Conservation (phyloP, 768 basidiomycete genomes). For the Chalciporus chontae region DNA sequence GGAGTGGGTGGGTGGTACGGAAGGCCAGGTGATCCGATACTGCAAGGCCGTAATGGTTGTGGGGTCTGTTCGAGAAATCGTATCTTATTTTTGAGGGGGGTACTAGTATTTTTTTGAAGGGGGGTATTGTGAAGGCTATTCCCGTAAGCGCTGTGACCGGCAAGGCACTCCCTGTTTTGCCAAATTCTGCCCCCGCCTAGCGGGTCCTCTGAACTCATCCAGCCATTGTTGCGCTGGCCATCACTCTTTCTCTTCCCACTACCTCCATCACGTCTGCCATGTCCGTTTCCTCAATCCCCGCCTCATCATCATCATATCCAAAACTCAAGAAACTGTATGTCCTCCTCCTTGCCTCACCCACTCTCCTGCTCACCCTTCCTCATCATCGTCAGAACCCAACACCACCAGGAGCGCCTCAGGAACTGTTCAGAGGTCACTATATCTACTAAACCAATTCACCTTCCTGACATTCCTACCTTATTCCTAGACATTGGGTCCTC, state of each 20-base stretch:
- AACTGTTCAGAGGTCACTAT: constrained; percentile 38
- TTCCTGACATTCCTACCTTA: constrained; percentile 16
- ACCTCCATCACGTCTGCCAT: constrained; percentile 35
- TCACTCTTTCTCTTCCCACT: constrained; percentile 37
- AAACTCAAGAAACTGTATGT: constrained; percentile 36
- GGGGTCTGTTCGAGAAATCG: too few species aligned
- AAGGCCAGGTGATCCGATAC: constrained; percentile 1
- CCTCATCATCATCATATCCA: constrained; percentile 16
- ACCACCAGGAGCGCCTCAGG: constrained; percentile 37
- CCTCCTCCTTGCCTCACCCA: constrained; percentile 1
- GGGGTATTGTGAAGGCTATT: constrained; percentile 10
- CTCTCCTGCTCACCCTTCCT: constrained; percentile 16
- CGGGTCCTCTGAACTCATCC: constrained; percentile 31
- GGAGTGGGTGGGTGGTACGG: not conserved
- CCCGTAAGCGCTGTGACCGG: constrained; percentile 35
- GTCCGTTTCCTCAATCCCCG: constrained; percentile 26
- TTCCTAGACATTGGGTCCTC: constrained; percentile 39
- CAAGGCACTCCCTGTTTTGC: constrained; percentile 34
- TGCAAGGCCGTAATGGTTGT: not conserved
- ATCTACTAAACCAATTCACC: not conserved
- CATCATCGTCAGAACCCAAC: constrained; percentile 29
- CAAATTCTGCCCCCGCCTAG: constrained; percentile 34
- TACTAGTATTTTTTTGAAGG: constrained; percentile 7
- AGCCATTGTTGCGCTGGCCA: constrained; percentile 43
- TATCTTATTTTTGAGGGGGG: not conserved